Conservation (phyloP, 805 yeast species). For the Candida taoyuanica region DNA sequence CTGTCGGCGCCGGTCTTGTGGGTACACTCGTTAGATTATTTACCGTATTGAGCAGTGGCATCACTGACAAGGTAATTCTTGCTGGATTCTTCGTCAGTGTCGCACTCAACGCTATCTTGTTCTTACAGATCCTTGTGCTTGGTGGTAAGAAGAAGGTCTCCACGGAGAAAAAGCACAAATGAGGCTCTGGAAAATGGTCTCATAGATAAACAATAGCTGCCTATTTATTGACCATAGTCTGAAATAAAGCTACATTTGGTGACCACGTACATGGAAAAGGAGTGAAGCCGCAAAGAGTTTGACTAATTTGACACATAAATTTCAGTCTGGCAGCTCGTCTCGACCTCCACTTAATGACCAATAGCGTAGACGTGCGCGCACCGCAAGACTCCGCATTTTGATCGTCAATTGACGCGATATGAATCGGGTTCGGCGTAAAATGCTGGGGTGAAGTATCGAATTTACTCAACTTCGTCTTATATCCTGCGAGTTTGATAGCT, state of each 20-base stretch:
- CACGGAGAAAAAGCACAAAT: slow-evolving; percentile 16
- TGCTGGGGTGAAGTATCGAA: no score
- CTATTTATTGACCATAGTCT: no score
- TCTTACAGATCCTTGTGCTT: slow-evolving; percentile 32
- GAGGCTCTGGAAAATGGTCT: no score
- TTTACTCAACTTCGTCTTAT: no score
- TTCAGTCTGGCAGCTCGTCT: not conserved
- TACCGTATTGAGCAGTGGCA: slow-evolving; percentile 33
- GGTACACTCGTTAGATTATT: slow-evolving; percentile 37
- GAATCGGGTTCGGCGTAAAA: no score
- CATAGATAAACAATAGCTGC: no score
- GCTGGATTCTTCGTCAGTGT: slow-evolving; percentile 30
- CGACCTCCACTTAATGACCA: not conserved
- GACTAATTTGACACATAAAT: not conserved
- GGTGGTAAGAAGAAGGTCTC: slow-evolving; percentile 20
- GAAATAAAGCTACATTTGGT: no score
- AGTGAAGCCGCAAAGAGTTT: no score
- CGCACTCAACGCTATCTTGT: slow-evolving; percentile 31
- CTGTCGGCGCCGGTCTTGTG: slow-evolving; percentile 33
- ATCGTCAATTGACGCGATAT: no score
- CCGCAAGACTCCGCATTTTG: not conserved
- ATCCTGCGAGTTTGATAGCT: no score
- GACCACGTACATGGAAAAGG: no score
- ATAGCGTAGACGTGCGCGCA: no score
- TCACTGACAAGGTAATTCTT: slow-evolving; percentile 31